These are phyloP conservation scores for Penicillium sp. DNA, from an alignment of 2,329 filamentous ascomycete species.

Conservation along the genomic window DNA sequence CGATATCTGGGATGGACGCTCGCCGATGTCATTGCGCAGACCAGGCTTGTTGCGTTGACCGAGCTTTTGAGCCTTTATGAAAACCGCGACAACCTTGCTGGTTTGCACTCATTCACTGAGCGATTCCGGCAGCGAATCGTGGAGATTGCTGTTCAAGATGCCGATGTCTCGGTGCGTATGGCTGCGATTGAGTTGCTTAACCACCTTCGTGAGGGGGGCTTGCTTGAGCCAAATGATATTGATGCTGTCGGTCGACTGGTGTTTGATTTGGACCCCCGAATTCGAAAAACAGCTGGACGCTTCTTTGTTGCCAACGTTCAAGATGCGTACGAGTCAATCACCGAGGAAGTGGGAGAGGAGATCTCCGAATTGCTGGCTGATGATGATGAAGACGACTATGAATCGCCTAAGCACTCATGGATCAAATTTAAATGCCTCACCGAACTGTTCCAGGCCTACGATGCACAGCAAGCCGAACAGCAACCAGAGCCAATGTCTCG, in stretches of 20 bases:
- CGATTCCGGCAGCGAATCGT: constrained; percentile 82
- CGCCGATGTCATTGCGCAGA: constrained; percentile 73
- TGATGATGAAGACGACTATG: constrained; percentile 69
- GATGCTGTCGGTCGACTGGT: constrained; percentile 84
- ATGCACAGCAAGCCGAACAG: constrained; percentile 57
- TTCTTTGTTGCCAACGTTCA: constrained; percentile 90
- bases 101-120: constrained; percentile 87
- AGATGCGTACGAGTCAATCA: constrained; percentile 73
- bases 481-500: constrained; percentile 30
- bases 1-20: constrained; percentile 95
- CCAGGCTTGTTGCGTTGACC: constrained; percentile 80
- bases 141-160: constrained; percentile 87
- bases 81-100: constrained; percentile 72
- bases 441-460: constrained; percentile 79
- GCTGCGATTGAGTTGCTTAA: constrained; percentile 80
- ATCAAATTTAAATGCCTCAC: constrained; percentile 87
- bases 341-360: constrained; percentile 81
- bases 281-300: constrained; percentile 82
- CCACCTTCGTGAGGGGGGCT: constrained; percentile 74
- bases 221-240: constrained; percentile 88
- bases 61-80: constrained; percentile 79
- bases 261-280: constrained; percentile 79
- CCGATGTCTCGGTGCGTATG: constrained; percentile 76
- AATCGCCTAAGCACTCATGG: constrained; percentile 78
- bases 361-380: constrained; percentile 74